Base-by-base conservation (phyloP, 2,329 filamentous ascomycete genomes). In the Helotiales sp. region DNA sequence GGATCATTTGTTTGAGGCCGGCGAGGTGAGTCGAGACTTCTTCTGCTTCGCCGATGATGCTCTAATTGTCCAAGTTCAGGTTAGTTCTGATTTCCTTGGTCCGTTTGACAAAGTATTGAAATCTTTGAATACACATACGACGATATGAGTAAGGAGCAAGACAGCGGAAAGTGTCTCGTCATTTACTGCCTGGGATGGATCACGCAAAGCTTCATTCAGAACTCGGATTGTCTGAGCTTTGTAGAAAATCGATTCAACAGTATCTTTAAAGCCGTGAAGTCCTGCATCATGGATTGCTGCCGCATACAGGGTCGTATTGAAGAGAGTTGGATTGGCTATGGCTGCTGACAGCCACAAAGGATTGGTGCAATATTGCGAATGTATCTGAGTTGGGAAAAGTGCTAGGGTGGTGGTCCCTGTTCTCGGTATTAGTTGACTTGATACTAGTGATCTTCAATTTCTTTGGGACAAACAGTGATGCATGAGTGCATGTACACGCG, bases 331-430 rank as follows among this genome's bases (percentile, higher is more conserved):
- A 40, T 69, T 65, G 34, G 62, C 49, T 6, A 72, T 65, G 8
- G 70, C 69, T 26, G 61, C 45, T 40, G 67, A 43, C 8, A 72
- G 24, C 70, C 69, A 71, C 17, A n/a, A 34, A 37, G 67, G 67
- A 54, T 71, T 70, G 17, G 67, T 71, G 55, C 64, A 72, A 32
- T 71, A 71, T 55, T 72, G 67, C 11, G 34, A 62, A 30, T 69
- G 55, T 7, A 72, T 70, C 45, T 52, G 37, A 11, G 68, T 70
- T 34, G 68, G 64, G 24, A 65, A 63, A 22, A 61, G 47, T 7
- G 67, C 52, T 8, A 71, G 61, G 2, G 62, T 68, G 20, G 61
- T 70, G 10, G 37, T 60, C 67, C 68, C 68, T 71, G 15, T 7
- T 40, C 28, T 64, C 7, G 59, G 59, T 37, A 20, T 30, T n/a